Evolutionary conservation across 2,329 filamentous ascomycete genomes (phyloP), one percentile per base, ranked within the genome.

Genomic region (Beauveria asiatica): DNA sequence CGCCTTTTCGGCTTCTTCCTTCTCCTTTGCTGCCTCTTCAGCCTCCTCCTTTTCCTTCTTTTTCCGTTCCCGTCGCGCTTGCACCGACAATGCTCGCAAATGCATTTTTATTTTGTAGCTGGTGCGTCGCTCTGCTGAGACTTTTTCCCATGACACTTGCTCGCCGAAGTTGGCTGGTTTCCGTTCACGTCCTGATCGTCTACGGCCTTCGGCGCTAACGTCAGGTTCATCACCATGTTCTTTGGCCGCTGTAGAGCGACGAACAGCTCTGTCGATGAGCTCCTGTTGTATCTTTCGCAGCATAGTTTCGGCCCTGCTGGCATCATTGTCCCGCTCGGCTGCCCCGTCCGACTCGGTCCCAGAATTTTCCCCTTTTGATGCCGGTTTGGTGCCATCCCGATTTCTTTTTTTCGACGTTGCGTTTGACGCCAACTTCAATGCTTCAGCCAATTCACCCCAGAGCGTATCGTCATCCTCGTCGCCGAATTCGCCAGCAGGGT

Each of bases 221-320:
- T 56, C 53, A 5, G 27, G 16, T 4, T 85, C 85, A 16, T 60
- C 48, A 3, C 27, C 44, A 6, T 50, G 45, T 39, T 60, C 57
- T 17, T 59, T 46, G 25, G 49, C 27, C 37, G 33, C 19, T 19
- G 45, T 57, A n/a, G 57, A 37, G 25, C 57, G 57, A 30, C 49
- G 57, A 45, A 59, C 44, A 33, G 57, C 57, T 23, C 57, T 52
- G 16, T 55, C 52, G 3, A 56, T 56, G 45, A 60, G 59, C 59
- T 56, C 41, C 37, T 60, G 39, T 19, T 60, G 52, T 37, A 60
- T 54, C 19, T 50, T 60, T 48, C 33, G 51, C 10, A 60, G 52
- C 44, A 50, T 55, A 3, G 21, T 45, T 19, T 55, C 59, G 21
- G 44, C 49, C 25, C 56, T 44, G 8, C 44, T 45, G 37, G 37